These are phyloP conservation scores for Fonsecaea nubica DNA, from an alignment of 2,329 filamentous ascomycete genomes.

Conservation along the genomic window DNA sequence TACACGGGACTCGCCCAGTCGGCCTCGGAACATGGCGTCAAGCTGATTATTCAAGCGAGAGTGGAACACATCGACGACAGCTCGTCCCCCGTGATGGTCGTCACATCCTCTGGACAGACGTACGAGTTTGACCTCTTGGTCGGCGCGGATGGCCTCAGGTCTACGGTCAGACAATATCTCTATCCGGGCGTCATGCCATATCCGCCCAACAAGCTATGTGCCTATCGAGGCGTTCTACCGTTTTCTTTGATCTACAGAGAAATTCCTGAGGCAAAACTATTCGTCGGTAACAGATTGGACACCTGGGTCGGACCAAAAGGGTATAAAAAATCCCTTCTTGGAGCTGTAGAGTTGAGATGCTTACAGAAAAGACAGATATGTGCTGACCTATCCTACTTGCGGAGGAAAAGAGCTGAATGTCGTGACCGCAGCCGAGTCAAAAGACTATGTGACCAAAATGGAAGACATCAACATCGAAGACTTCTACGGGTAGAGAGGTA, in stretches of 20 bases:
- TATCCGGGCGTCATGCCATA: slow-evolving; percentile 19
- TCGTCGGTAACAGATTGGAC: slow-evolving; percentile 16
- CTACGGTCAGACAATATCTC: slow-evolving; percentile 17
- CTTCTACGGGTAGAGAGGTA: slow-evolving; percentile 10
- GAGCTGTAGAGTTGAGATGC: background rate
- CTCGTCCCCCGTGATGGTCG: slow-evolving; percentile 5
- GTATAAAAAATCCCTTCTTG: background rate
- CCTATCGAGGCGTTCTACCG: slow-evolving; percentile 15
- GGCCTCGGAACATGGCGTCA: slow-evolving; percentile 48
- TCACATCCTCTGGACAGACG: slow-evolving; percentile 13
- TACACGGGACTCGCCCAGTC: slow-evolving; percentile 53
- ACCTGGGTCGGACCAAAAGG: slow-evolving; percentile 19
- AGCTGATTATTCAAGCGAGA: slow-evolving; percentile 47
- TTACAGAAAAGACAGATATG: slow-evolving; percentile 7
- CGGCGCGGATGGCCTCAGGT: slow-evolving; percentile 16
- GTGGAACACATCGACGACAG: slow-evolving; percentile 48
- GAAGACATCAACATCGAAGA: slow-evolving; percentile 19
- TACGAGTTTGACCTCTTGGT: slow-evolving; percentile 19
- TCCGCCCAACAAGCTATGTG: slow-evolving; percentile 18
- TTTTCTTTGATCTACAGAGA: slow-evolving; percentile 14
- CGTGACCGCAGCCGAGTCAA: slow-evolving; percentile 18
- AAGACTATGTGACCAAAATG: slow-evolving; percentile 17
- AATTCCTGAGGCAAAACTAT: slow-evolving; percentile 14
- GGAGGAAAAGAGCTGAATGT: slow-evolving; percentile 20
- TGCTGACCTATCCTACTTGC: slow-evolving; percentile 12